These are phyloP conservation scores for Aspergillus homomorphus DNA, from an alignment of 495 filamentous ascomycete genomes.

Conservation along the genomic window DNA sequence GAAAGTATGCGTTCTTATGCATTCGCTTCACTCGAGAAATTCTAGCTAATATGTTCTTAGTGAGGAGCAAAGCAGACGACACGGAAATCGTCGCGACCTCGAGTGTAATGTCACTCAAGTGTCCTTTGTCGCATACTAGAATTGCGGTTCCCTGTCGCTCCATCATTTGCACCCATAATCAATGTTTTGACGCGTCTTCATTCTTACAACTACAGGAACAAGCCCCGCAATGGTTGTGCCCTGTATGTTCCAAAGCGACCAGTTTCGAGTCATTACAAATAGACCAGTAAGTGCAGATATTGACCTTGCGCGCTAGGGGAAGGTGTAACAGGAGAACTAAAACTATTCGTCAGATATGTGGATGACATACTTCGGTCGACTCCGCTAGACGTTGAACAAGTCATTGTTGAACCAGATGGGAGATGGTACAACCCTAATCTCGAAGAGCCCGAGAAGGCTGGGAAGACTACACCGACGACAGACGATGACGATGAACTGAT, in stretches of 20 bases:
- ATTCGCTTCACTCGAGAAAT: neutral
- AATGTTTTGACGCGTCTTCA: slow-evolving; percentile 92
- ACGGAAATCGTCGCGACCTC: slow-evolving; percentile 85
- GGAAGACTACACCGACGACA: slow-evolving; percentile 37
- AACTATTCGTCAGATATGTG: slow-evolving; percentile 65
- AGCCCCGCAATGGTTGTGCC: slow-evolving; percentile 91
- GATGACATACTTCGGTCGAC: slow-evolving; percentile 77
- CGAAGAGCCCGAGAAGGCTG: slow-evolving; percentile 30
- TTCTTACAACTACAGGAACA: slow-evolving; percentile 94
- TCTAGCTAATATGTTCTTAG: slow-evolving; percentile 44
- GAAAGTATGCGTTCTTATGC: slow-evolving; percentile 63
- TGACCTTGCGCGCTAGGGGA: neutral
- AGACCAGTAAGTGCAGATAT: slow-evolving; percentile 63
- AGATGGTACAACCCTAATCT: slow-evolving; percentile 60
- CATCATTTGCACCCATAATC: slow-evolving; percentile 77
- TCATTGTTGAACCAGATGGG: slow-evolving; percentile 86
- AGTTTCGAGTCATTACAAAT: slow-evolving; percentile 78
- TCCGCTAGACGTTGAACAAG: slow-evolving; percentile 66
- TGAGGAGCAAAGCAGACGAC: slow-evolving; percentile 78
- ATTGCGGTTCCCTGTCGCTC: slow-evolving; percentile 79
- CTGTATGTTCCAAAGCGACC: slow-evolving; percentile 81
- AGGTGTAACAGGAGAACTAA: neutral
- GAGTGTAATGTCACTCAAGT: slow-evolving; percentile 84
- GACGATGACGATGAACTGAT: slow-evolving; percentile 68
- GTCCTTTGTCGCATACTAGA: slow-evolving; percentile 80